Evolutionary conservation across 768 basidiomycete species (phyloP), one percentile per base, ranked within the genome.

Genomic region (Phanerochaete sordida): DNA sequence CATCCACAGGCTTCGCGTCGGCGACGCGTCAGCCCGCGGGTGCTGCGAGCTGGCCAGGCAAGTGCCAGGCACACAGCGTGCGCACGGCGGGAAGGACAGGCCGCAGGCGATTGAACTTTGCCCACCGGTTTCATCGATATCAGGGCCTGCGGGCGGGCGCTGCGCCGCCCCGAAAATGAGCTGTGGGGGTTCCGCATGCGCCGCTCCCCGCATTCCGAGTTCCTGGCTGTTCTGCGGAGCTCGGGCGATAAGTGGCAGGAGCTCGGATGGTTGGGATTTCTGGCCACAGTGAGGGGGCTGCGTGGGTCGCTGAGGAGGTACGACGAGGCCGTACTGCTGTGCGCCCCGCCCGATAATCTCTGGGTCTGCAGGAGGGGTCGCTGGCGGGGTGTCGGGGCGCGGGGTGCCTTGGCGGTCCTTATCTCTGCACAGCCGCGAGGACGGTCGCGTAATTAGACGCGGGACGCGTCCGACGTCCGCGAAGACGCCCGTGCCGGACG

Each of bases 11-110:
- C 46, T 48, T 62, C 56, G 12, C 56, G 50, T 39, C 30, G 46
- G 26, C 48, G 61, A 62, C 56, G 61, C 61, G 49, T 62, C 55
- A 62, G 61, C 61, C 21, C 28, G 60, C 33, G 30, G 30, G 16
- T 60, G 56, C 55, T 61, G 60, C 60, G 60, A 43, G 48, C 50
- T 51, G 35, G 46, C 16, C 30, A 35, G 35, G 48, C 24, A 30
- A 13, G n/a, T 21, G 37, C 46, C n/a, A n/a, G n/a, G n/a, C n/a
- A n/a, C n/a, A n/a, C n/a, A n/a, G 30, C 21, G 26, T 43, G 15
- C 49, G 45, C 27, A 12, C 49, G 50, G 37, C 48, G 27, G 37
- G 21, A 31, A 6, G 23, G 52, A 30, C 33, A 30, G 27, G 58
- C 58, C 43, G 39, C 33, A 45, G 12, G 21, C 27, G 24, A 28